Evolutionary conservation across 2,329 filamentous ascomycete species (phyloP), one percentile per base, ranked within the genome.

Genomic region (Colletotrichum lini): DNA sequence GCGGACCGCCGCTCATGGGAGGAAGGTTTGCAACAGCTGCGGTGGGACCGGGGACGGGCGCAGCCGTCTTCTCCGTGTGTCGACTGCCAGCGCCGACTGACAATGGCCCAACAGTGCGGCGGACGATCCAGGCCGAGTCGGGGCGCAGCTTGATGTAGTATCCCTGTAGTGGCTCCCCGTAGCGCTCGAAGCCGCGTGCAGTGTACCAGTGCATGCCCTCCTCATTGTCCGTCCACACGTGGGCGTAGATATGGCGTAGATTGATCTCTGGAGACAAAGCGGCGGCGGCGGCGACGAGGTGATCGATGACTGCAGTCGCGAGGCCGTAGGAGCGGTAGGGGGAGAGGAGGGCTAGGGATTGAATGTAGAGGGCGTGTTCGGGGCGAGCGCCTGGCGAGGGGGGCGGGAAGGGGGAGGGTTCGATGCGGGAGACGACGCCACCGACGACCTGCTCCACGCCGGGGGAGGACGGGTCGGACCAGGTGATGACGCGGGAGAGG

Each of bases 141-240:
- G 91, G 91, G 61, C 86, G 84, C 47, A 93, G 82, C 75, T 88
- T 89, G 75, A 87, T 82, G 79, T 93, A 93, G 78, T 93, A 93
- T 3, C 86, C 86, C 44, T 83, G 78, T 12, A 91, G 78, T n/a
- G 84, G 82, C 45, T 83, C 76, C 16, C 82, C 84, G 59, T 85
- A 82, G 61, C 83, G 82, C 69, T 77, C 76, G 77, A 93, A 93
- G 3, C 89, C 89, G 12, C 89, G 84, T 30, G 84, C 83, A 42
- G 82, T 76, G 80, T 93, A 93, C 90, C 91, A 93, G 68, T 83
- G 83, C 72, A 92, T 79, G 0, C 86, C 91, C 23, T 92, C 90
- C 2, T 87, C 84, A 77, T 92, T 92, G 70, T 90, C 86, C 13
- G 90, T 90, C 91, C 91, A 93, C 18, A 92, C 91, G 78, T 93